Evolutionary conservation across 306 rosid species (phyloP), one percentile per base, ranked within the genome.

Genomic region (Fagus crenata): DNA sequence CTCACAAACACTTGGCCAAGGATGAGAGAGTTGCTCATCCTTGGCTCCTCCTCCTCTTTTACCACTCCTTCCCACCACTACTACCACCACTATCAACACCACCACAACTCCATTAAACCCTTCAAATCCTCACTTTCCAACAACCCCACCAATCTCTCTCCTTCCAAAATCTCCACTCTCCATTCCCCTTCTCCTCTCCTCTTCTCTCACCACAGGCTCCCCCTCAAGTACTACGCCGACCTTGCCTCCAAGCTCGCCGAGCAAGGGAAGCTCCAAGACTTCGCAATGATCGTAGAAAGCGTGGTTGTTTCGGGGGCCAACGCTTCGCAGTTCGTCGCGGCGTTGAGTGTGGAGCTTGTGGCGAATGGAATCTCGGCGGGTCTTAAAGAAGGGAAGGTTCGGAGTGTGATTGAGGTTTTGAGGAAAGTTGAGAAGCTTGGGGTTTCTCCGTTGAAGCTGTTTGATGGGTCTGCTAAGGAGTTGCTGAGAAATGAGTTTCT

Each of bases 21-120:
- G 75, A 90, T 92, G 97, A 89, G 90, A 80, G 88, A 81, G 81
- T 77, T 89, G 35, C 77, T 89, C 69, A 84, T 92, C 87, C 86
- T 89, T 67, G 89, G 90, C 71, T 87, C 81, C 79, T 76, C 86
- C 2, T 64, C 81, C 49, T 81, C 91, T 89, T 81, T 88, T 40
- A 78, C 83, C 78, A 84, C 84, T 58, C 70, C 78, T 39, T 65
- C 80, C 18, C 87, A 73, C 3, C 70, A 39, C 72, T 88, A 78
- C 72, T 88, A 78, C 71, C 72, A 70, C 67, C 51, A n/a, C 67
- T 39, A 15, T 15, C 81, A 53, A 84, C 76, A 78, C 32, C 6
- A 15, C 76, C 53, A 49, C 33, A 71, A 53, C 78, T 35, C 1
- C 65, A 71, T 68, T 84, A 89, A 82, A 73, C 83, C 85, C 64